A percentile compares a stretch with the other conserved stretches of the same genome.
Conservation (phyloP, 2,329 filamentous ascomycete genomes). For the Cladosporium sp. region DNA sequence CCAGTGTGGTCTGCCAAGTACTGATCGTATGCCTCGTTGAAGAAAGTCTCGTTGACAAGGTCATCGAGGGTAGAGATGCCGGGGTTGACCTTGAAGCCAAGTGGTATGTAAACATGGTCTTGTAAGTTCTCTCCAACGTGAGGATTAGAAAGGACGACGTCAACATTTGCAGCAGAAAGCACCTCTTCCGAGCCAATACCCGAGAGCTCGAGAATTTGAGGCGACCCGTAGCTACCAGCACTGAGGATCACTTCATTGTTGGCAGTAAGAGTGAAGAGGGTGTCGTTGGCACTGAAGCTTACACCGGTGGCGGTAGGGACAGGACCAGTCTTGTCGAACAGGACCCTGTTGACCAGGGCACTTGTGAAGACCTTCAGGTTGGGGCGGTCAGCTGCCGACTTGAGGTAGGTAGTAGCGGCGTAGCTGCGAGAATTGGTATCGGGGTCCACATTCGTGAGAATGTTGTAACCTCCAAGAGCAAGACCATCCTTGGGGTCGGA, state of each 20-base stretch:
- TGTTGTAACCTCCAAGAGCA: constrained; percentile 24
- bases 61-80: constrained; percentile 13
- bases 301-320: constrained; percentile 18
- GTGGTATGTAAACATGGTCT: constrained; percentile 47
- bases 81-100: not conserved
- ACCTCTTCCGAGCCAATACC: constrained; percentile 58
- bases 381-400: constrained; percentile 19
- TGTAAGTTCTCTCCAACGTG: constrained; percentile 63
- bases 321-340: constrained; percentile 13
- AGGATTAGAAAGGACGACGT: constrained; percentile 57
- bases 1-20: constrained; percentile 24
- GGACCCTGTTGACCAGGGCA: constrained; percentile 14
- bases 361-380: constrained; percentile 19
- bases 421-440: constrained; percentile 28
- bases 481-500: constrained; percentile 22
- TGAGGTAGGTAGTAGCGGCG: constrained; percentile 31
- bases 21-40: constrained; percentile 14
- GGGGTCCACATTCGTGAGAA: constrained; percentile 23
- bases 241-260: constrained; percentile 44
- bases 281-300: constrained; percentile 13
- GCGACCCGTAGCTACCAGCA: constrained; percentile 43
- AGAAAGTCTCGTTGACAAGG: constrained; percentile 19
- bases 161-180: constrained; percentile 55
- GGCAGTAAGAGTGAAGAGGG: constrained; percentile 6
- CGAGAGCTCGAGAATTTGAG: constrained; percentile 56